These are phyloP conservation scores for Mortierella claussenii DNA, from an alignment of 192 early-diverging fungal genomes.

Conservation along the genomic window DNA sequence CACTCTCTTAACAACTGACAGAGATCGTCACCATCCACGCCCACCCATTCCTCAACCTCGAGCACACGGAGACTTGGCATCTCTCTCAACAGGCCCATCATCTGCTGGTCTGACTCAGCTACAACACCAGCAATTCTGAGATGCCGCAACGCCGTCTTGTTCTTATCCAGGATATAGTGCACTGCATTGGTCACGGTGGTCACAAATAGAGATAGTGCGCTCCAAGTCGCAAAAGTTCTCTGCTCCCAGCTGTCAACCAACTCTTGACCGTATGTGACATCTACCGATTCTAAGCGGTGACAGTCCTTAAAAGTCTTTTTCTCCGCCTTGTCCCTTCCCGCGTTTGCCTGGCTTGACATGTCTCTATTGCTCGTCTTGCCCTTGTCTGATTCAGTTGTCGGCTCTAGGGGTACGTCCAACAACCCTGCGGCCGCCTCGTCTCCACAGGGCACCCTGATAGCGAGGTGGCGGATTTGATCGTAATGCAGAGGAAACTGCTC, in stretches of 20 bases:
- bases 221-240: too few relatives aligned
- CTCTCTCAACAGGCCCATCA: background rate
- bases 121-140: background rate
- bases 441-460: background rate
- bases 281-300: background rate
- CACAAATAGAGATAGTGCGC: background rate
- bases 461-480: slow-evolving; percentile 1
- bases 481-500: slow-evolving; percentile 15
- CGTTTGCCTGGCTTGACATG: background rate
- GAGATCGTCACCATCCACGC: background rate
- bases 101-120: background rate
- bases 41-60: background rate
- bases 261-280: background rate
- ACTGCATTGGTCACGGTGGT: background rate
- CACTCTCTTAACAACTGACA: background rate
- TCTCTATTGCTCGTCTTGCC: background rate
- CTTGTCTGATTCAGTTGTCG: background rate
- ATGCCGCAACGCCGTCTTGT: background rate
- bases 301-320: background rate
- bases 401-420: background rate
- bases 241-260: background rate
- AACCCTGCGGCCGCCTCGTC: background rate
- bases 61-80: slow-evolving; percentile 1
- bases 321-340: background rate
- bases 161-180: slow-evolving; percentile 4